Evolutionary conservation across 2,329 filamentous ascomycete species (phyloP), one percentile per base, ranked within the genome.

Genomic region (Aspergillus candidus): DNA sequence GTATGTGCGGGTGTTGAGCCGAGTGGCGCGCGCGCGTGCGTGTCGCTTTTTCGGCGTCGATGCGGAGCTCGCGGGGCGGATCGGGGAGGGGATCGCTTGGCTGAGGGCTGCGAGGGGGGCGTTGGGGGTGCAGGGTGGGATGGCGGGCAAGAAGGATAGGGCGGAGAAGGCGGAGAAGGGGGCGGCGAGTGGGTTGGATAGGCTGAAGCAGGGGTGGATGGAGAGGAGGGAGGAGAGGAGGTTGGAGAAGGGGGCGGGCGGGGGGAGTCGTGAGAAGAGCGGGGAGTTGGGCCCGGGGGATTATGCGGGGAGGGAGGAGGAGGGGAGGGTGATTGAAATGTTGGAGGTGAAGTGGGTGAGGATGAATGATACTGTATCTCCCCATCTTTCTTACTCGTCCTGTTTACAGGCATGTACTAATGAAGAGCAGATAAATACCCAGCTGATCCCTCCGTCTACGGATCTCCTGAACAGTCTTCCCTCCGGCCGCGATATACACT

Each of bases 11-110:
- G 86, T 93, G 52, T 66, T 97, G 14, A 75, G 82, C 12, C 76
- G 81, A 40, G 87, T 86, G 1, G 82, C 87, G 34, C 79, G 87
- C 41, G 91, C 86, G 15, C 89, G 88, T 53, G 89, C 90, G 0
- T 94, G 89, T 59, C 78, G 93, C 1, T 95, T 97, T 62, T 83
- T 96, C 44, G 93, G 83, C 1, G 84, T 97, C 39, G 89, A 96
- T 62, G 86, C 90, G 2, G 93, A 98, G 59, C 63, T 89, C 10
- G 80, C 81, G 1, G 88, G 86, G 0, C 83, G 91, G 65, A 86
- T 84, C 1, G 93, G 90, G 1, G 84, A 84, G 40, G 93, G 80
- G 0, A 86, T 98, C 46, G 89, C 86, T 1, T 97, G 91, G 89
- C 68, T 95, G 36, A 75, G 80, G 34, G 89, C 85, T 6, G 90